Percentiles rank a stretch among this genome's conserved stretches.
Conservation (phyloP, 2,329 filamentous ascomycete genomes). For the Tolypocladium tropicale region DNA sequence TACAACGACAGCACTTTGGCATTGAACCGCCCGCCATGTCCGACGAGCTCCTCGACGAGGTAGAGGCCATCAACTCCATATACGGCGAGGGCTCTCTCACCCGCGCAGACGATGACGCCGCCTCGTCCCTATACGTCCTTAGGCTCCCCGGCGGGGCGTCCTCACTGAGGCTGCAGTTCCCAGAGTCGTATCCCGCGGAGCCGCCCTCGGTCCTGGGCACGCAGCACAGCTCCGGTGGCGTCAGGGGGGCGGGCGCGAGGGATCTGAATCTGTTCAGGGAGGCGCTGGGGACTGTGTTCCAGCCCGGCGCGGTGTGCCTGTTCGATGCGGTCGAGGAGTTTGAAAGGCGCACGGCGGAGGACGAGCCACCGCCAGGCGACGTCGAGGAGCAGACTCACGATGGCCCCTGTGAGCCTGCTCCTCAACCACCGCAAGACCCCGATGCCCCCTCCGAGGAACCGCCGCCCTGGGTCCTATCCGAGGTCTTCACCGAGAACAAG, state of each 20-base stretch:
- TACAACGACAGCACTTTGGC: not conserved
- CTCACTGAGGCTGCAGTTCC: slow-evolving; percentile 58
- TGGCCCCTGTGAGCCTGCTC: not conserved
- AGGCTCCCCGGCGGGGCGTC: slow-evolving; percentile 53
- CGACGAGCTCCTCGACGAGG: slow-evolving; percentile 58
- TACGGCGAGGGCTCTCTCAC: slow-evolving; percentile 59
- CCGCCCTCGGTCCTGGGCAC: slow-evolving; percentile 68
- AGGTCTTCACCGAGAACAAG: slow-evolving; percentile 67
- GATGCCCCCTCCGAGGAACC: slow-evolving; percentile 17
- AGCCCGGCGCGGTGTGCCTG: slow-evolving; percentile 68
- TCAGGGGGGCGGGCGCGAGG: slow-evolving; percentile 60
- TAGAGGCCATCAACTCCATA: slow-evolving; percentile 77
- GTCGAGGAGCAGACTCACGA: slow-evolving; percentile 10
- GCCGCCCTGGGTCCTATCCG: slow-evolving; percentile 63
- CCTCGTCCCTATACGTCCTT: slow-evolving; percentile 42
- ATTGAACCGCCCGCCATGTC: slow-evolving; percentile 28
- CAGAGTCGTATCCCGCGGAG: slow-evolving; percentile 60
- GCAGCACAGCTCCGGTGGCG: slow-evolving; percentile 67
- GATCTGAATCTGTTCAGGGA: slow-evolving; percentile 60
- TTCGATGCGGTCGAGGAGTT: slow-evolving; percentile 84
- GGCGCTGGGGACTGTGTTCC: slow-evolving; percentile 57
- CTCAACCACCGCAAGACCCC: not conserved
- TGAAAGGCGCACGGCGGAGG: slow-evolving; percentile 30
- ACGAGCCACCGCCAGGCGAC: not conserved
- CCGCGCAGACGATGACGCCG: slow-evolving; percentile 23